Evolutionary conservation across 192 early-diverging fungal genomes (phyloP), one percentile per base, ranked within the genome.

Genomic region (Linderina pennispora): DNA sequence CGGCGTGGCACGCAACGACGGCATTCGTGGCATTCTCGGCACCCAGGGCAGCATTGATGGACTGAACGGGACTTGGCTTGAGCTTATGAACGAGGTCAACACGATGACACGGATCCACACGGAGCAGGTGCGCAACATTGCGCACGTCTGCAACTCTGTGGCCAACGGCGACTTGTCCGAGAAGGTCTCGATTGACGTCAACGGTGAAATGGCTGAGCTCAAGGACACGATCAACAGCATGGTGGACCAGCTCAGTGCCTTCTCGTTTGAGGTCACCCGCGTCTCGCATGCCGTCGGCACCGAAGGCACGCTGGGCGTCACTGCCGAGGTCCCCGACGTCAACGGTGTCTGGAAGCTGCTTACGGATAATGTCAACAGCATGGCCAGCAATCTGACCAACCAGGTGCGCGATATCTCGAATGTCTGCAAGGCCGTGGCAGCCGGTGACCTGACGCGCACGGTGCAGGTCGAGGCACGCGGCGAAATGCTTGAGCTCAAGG

Each of bases 321-420:
- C 79, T 43, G 79, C 79, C 0, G 31, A 58, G 9, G 77, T 83
- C 4, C 56, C 60, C 3, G 77, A 65, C 49, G 80, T 84, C 3
- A 75, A 62, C 18, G 85, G 85, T 3, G 80, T 77, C 3, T 84
- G 85, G 85, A 79, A 80, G 52, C 77, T 83, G 37, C 54, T 84
- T 6, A 82, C 77, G 0, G 76, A 80, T 10, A 81, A 82, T 45
- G 79, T 84, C 37, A 87, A 87, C 53, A 72, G 58, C 24, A 84
- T 87, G 85, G 78, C 82, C 0, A 43, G 46, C 38, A 84, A 83
- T 40, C 35, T 87, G n/a, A 84, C 82, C 0, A 48, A 62, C n/a
- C 83, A 85, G 49, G 82, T 88, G 9, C 78, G 86, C 18, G 76
- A 74, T 13, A 88, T 88, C 48, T 78, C 81, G 15, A 53, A 55